Base-by-base conservation (phyloP, 2,329 filamentous ascomycete species). In the Volutella citrinella region DNA sequence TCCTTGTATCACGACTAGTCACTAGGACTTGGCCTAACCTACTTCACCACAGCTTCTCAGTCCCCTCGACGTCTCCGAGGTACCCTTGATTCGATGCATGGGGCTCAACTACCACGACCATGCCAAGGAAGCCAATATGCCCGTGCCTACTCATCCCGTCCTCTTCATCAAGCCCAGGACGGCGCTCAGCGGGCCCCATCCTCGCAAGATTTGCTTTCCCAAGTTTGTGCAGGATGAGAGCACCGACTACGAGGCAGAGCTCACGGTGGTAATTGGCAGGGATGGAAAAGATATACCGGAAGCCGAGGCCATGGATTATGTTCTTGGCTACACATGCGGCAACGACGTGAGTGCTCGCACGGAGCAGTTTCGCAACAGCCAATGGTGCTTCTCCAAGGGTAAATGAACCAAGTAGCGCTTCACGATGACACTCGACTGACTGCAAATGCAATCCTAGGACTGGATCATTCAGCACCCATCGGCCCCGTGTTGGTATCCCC, bases 391-490 rank as follows among this genome's bases (percentile, higher is more conserved):
- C 34, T 70, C 55, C 15, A 68, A 68, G 42, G 61, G 60, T 55
- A 21, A 19, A n/a, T n/a, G n/a, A n/a, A n/a, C n/a, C n/a, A n/a
- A n/a, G n/a, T n/a, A n/a, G n/a, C n/a, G n/a, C n/a, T n/a, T n/a
- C n/a, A n/a, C n/a, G n/a, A n/a, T n/a, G n/a, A n/a, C n/a, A n/a
- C n/a, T n/a, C n/a, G n/a, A n/a, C n/a, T n/a, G n/a, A n/a, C n/a
- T n/a, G n/a, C n/a, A n/a, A n/a, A n/a, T n/a, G n/a, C n/a, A n/a
- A n/a, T n/a, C n/a, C n/a, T n/a, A n/a, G n/a, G 42, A 33, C 12
- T 64, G 3, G 70, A 76, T 49, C 70, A 65, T 1, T 75, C 68
- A 36, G 73, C 67, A 38, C 72, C 71, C 1, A 65, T 75, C 53
- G 63, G 65, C 0, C 64, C 62, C 2, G 48, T 54, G 0, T 45